These are phyloP conservation scores for Tulasnella sp. DNA, from an alignment of 768 basidiomycete species.

Conservation along the genomic window DNA sequence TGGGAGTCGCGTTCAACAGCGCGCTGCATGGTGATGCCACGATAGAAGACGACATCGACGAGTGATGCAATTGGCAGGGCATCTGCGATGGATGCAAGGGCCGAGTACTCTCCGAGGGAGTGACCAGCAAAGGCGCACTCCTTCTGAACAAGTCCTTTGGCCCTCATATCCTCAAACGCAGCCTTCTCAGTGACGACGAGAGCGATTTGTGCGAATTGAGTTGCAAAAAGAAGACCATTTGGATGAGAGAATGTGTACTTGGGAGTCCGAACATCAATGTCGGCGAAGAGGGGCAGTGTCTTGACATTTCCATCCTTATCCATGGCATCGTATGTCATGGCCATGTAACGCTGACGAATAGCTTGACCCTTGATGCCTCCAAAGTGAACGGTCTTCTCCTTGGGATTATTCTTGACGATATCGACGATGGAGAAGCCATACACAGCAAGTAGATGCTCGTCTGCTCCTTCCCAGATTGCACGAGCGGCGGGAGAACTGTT, in stretches of 20 bases:
- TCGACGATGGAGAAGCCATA: slow-evolving; percentile 97
- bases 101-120: slow-evolving; percentile 97
- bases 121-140: slow-evolving; percentile 94
- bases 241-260: slow-evolving; percentile 99
- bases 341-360: slow-evolving; percentile 98
- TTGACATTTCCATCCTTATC: slow-evolving; percentile 94
- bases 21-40: slow-evolving; percentile 99
- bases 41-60: slow-evolving; percentile 98
- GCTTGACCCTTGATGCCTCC: slow-evolving; percentile 98
- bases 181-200: slow-evolving; percentile 97
- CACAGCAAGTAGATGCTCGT: slow-evolving; percentile 81
- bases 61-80: slow-evolving; percentile 89
- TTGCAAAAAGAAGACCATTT: slow-evolving; percentile 87
- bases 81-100: slow-evolving; percentile 93
- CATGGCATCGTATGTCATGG: slow-evolving; percentile 95
- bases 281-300: slow-evolving; percentile 89
- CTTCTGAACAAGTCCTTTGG: slow-evolving; percentile 86
- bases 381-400: slow-evolving; percentile 96
- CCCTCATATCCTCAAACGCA: slow-evolving; percentile 95
- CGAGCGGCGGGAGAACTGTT: slow-evolving; percentile 83
- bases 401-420: slow-evolving; percentile 97
- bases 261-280: slow-evolving; percentile 87
- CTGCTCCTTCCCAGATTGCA: slow-evolving; percentile 94
- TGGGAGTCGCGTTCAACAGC: slow-evolving; percentile 91
- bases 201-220: slow-evolving; percentile 97